Conservation (phyloP, 129 eudicot genomes). For the Mikania micrantha region DNA sequence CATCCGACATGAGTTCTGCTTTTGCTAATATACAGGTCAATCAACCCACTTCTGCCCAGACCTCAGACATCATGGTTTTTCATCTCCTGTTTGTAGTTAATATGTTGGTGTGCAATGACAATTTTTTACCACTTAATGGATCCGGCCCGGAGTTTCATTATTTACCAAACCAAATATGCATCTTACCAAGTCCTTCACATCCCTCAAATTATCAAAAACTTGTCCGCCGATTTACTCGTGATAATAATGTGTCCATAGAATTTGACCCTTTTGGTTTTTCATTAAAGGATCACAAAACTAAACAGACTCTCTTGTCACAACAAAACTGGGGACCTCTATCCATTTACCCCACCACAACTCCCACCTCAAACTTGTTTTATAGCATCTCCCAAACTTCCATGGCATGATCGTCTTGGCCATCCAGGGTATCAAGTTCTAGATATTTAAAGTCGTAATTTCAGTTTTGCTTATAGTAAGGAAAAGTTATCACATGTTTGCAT, state of each 20-base stretch:
- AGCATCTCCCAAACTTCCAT: neutral
- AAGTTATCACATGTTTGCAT: neutral
- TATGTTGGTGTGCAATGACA: too few relatives aligned
- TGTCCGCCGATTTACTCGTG: neutral
- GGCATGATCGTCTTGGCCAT: neutral
- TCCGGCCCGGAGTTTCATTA: neutral
- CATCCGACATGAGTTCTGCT: neutral
- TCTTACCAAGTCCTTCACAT: neutral
- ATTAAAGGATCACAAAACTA: too few relatives aligned
- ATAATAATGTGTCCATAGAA: neutral
- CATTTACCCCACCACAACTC: neutral
- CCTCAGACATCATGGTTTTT: too few relatives aligned
- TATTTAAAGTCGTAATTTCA: neutral
- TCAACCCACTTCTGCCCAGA: neutral
- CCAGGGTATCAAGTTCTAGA: neutral
- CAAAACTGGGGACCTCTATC: neutral
- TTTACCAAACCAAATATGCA: neutral
- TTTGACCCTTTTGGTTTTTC: too few relatives aligned
- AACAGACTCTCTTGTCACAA: neutral
- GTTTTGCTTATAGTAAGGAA: neutral
- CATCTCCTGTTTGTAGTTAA: too few relatives aligned
- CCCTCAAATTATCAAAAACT: neutral
- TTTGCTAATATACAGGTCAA: neutral
- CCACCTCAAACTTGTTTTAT: neutral
- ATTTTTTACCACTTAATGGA: neutral